phyloP scores from a whole-genome alignment of 2,329 filamentous ascomycete genomes.

The Hymenoscyphus repandus region DNA sequence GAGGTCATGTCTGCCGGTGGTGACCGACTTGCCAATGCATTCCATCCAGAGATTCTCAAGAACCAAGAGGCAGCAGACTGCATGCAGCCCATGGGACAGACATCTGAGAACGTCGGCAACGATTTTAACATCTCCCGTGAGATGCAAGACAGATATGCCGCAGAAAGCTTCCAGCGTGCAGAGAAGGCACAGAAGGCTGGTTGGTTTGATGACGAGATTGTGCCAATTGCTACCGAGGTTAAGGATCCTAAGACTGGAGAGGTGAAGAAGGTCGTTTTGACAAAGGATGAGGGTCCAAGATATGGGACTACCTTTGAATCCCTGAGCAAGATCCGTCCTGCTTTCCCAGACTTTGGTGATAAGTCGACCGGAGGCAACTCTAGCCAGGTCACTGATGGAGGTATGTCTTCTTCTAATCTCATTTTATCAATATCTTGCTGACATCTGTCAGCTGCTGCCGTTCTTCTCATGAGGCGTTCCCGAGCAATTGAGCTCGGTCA shows the following conservation, averaged over 20 bases:
- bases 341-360: conserved; percentile 86
- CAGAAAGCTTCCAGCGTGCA: conserved; percentile 82
- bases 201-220: conserved; percentile 86
- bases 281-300: conserved; percentile 84
- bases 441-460: conserved; percentile 54
- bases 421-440: background rate
- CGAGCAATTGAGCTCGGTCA: conserved; percentile 81
- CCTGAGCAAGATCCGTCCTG: conserved; percentile 78
- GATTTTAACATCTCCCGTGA: conserved; percentile 67
- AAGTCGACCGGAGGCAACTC: conserved; percentile 89
- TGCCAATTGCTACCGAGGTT: conserved; percentile 74
- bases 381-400: conserved; percentile 90
- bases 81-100: conserved; percentile 88
- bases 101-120: conserved; percentile 90
- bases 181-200: conserved; percentile 75
- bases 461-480: conserved; percentile 91
- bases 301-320: conserved; percentile 82
- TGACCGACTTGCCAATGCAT: conserved; percentile 66
- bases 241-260: conserved; percentile 64
- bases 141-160: conserved; percentile 82
- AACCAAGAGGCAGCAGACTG: conserved; percentile 70
- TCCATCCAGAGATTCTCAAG: conserved; percentile 40
- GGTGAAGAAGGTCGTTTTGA: conserved; percentile 69
- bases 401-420: conserved; percentile 36
- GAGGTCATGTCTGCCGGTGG: conserved; percentile 91